Conservation (phyloP, 805 yeast genomes). For the Diddensiella caesifluorescens region DNA sequence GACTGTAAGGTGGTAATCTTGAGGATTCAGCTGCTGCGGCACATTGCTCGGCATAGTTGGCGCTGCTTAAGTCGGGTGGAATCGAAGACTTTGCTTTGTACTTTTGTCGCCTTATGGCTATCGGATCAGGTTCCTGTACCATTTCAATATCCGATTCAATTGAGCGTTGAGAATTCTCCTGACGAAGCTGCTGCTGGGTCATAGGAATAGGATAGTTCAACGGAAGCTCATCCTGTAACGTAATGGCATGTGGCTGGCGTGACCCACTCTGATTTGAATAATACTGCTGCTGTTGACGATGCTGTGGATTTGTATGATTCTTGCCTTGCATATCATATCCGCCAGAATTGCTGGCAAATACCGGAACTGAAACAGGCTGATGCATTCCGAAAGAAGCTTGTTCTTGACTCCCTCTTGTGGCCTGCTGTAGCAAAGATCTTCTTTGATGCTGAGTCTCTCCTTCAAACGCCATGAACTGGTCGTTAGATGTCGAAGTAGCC, state of each 20-base stretch:
- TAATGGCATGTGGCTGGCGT: slow-evolving; percentile 9
- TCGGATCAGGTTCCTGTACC: slow-evolving; percentile 11
- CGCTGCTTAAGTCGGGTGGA: slow-evolving; percentile 34
- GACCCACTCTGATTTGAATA: slow-evolving; percentile 13
- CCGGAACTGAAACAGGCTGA: too few species aligned
- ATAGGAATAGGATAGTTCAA: slow-evolving; percentile 7
- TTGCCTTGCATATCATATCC: too few species aligned
- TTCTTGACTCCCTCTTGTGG: too few species aligned
- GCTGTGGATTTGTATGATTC: slow-evolving; percentile 10
- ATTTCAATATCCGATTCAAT: neutral
- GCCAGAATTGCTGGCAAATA: too few species aligned
- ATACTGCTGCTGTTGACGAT: slow-evolving; percentile 13
- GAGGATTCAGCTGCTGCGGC: slow-evolving; percentile 38
- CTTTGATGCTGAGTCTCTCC: slow-evolving; percentile 18
- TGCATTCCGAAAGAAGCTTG: too few species aligned
- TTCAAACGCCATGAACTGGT: slow-evolving; percentile 14
- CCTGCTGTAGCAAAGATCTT: slow-evolving; percentile 13
- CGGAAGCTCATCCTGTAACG: slow-evolving; percentile 8
- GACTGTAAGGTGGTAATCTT: slow-evolving; percentile 35
- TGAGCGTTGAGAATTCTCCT: neutral
- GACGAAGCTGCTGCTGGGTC: neutral
- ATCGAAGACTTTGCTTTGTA: slow-evolving; percentile 37
- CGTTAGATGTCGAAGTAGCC: slow-evolving; percentile 4
- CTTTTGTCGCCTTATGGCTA: slow-evolving; percentile 12
- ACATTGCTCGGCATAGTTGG: slow-evolving; percentile 36